Conservation (phyloP, 306 rosid species). For the Dryas alaskensis region DNA sequence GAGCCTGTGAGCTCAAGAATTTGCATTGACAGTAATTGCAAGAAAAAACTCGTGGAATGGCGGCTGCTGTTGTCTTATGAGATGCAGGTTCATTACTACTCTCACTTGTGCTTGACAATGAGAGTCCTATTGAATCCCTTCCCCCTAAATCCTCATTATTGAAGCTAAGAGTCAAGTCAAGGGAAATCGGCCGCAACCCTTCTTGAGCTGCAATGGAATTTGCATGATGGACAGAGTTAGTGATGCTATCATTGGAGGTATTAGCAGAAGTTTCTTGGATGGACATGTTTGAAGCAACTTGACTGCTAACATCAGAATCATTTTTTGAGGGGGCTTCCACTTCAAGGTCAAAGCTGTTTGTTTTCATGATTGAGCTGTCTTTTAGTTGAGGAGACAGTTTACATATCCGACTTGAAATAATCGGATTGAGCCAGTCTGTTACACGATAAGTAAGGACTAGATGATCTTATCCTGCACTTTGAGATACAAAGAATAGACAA, state of each 20-base stretch:
- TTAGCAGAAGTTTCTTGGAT: conserved; percentile 58
- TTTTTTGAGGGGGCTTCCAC: conserved; percentile 58
- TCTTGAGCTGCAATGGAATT: conserved; percentile 33
- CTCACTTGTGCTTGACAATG: conserved; percentile 82
- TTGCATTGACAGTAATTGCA: conserved; percentile 92
- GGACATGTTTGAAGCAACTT: conserved; percentile 71
- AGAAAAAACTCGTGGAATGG: conserved; percentile 55
- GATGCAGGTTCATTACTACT: conserved; percentile 72
- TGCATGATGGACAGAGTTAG: conserved; percentile 36
- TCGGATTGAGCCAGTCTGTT: conserved; percentile 19
- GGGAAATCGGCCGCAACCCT: conserved; percentile 40
- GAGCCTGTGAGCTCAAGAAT: conserved; percentile 91
- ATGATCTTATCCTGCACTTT: conserved; percentile 38
- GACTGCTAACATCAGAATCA: conserved; percentile 78
- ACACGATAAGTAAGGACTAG: conserved; percentile 4
- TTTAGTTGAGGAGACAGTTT: conserved; percentile 9
- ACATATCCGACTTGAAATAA: conserved; percentile 24
- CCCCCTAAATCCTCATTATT: conserved; percentile 36
- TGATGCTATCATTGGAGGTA: conserved; percentile 47
- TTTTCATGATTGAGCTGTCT: conserved; percentile 44
- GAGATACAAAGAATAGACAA: conserved; percentile 4
- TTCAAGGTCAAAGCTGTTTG: conserved; percentile 58
- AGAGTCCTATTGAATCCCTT: conserved; percentile 51
- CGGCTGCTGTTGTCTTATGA: conserved; percentile 42
- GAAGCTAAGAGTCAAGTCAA: conserved; percentile 69